A percentile compares a stretch with the other conserved stretches of the same genome.
phyloP scores from a whole-genome alignment of 208 protist species.

The Porcisia deanei region DNA sequence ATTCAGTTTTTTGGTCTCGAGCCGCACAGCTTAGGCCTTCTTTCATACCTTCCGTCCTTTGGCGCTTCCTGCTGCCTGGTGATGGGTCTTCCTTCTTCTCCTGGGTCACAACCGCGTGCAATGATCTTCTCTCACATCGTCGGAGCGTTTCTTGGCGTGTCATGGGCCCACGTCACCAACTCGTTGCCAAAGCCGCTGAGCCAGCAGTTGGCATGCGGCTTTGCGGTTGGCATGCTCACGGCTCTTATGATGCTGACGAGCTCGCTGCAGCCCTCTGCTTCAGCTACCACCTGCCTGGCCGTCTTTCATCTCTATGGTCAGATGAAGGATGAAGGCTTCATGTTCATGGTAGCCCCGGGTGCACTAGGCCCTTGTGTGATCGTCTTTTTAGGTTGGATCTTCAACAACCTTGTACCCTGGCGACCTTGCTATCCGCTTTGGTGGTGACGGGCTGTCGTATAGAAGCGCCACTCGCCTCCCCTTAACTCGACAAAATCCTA shows the following conservation, averaged over 20 bases:
- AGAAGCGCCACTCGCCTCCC: neutral
- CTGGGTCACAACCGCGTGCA: conserved; percentile 58
- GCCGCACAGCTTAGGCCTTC: conserved; percentile 43
- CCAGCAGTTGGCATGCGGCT: conserved; percentile 55
- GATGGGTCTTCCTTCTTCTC: conserved; percentile 51
- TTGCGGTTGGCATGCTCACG: conserved; percentile 57
- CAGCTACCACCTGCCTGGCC: conserved; percentile 66
- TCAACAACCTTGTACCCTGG: conserved; percentile 72
- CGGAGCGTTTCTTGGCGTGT: conserved; percentile 63
- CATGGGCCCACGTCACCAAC: conserved; percentile 53
- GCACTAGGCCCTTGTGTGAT: conserved; percentile 49
- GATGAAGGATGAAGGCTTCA: conserved; percentile 60
- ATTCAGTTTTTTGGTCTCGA: conserved; percentile 54
- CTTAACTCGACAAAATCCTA: neutral
- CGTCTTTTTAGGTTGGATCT: conserved; percentile 43
- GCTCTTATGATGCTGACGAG: conserved; percentile 49
- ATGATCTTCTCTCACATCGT: conserved; percentile 54
- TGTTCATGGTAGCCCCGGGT: conserved; percentile 63
- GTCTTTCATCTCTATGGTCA: conserved; percentile 55
- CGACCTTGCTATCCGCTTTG: conserved; percentile 65
- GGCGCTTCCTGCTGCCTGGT: conserved; percentile 61
- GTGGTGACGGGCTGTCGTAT: conserved; percentile 22
- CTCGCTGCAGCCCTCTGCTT: conserved; percentile 65
- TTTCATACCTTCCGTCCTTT: conserved; percentile 62
- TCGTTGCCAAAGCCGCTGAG: conserved; percentile 42